phyloP scores from a whole-genome alignment of 2,329 filamentous ascomycete genomes.

The Plectosphaerella plurivora region DNA sequence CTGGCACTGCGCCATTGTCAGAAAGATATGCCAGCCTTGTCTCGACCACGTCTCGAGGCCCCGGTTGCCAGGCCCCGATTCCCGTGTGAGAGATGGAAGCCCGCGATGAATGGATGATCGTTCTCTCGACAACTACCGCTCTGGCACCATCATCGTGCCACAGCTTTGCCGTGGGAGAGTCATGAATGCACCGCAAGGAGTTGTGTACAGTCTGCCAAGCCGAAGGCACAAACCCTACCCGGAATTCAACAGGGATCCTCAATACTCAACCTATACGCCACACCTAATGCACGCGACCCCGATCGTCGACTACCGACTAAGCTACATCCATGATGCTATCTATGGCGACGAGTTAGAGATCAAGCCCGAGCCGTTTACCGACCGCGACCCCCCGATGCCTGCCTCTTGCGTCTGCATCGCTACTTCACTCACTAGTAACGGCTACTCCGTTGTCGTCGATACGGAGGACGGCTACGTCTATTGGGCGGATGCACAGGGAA shows the following conservation, averaged over 20 bases:
- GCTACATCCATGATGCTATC: constrained; percentile 1
- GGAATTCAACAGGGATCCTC: not conserved
- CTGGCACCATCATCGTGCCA: too few species aligned
- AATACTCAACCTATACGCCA: not conserved
- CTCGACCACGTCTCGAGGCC: too few species aligned
- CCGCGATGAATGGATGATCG: too few species aligned
- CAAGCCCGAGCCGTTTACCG: not conserved
- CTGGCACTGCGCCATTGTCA: too few species aligned
- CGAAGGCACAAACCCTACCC: constrained; percentile 5
- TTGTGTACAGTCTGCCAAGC: too few species aligned
- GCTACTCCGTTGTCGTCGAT: constrained; percentile 10
- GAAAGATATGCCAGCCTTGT: too few species aligned
- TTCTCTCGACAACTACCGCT: too few species aligned
- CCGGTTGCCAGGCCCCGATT: too few species aligned
- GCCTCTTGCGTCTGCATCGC: constrained; percentile 10
- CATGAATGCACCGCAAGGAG: too few species aligned
- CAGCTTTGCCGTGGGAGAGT: too few species aligned
- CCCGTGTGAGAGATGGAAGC: too few species aligned
- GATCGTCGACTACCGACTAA: constrained; percentile 3
- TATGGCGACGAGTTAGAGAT: not conserved
- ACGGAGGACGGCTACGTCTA: constrained; percentile 12
- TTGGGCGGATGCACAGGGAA: constrained; percentile 6
- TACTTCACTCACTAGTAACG: not conserved
- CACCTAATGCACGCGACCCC: constrained; percentile 2
- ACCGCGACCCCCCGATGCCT: not conserved